Percentiles rank a stretch among this genome's conserved stretches.
Evolutionary conservation across 257 asterid genomes (phyloP).

Genomic region (Solanum habrochaites): DNA sequence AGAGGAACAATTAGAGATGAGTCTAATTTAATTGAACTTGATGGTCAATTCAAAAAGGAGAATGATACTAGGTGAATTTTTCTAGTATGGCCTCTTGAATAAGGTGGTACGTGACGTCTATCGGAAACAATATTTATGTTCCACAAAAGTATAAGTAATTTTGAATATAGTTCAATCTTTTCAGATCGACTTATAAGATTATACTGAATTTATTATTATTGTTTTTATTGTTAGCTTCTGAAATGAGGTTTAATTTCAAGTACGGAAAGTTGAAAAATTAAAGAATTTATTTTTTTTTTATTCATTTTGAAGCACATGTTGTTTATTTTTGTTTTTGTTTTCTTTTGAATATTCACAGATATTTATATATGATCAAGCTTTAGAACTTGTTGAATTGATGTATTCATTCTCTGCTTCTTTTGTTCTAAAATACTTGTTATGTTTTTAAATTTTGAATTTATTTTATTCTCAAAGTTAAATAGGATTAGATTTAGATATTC

Average conservation of each 20-base stretch:
- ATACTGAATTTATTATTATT: neutral
- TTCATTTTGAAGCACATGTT: neutral
- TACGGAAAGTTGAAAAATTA: neutral
- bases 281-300: neutral
- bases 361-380: neutral
- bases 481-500: neutral
- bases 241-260: neutral
- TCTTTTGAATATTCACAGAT: neutral
- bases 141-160: fast-evolving
- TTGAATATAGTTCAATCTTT: neutral
- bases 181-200: neutral
- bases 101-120: neutral
- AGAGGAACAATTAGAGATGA: constrained; percentile 19
- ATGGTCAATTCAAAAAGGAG: neutral
- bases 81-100: neutral
- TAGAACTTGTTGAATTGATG: neutral
- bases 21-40: neutral
- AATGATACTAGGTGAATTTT: neutral
- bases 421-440: fast-evolving
- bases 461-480: neutral
- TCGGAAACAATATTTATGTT: fast-evolving
- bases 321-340: neutral
- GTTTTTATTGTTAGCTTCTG: neutral
- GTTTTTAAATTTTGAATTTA: neutral
- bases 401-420: neutral